Evolutionary conservation across 2,329 filamentous ascomycete genomes (phyloP).

Genomic region (Alternaria panax): DNA sequence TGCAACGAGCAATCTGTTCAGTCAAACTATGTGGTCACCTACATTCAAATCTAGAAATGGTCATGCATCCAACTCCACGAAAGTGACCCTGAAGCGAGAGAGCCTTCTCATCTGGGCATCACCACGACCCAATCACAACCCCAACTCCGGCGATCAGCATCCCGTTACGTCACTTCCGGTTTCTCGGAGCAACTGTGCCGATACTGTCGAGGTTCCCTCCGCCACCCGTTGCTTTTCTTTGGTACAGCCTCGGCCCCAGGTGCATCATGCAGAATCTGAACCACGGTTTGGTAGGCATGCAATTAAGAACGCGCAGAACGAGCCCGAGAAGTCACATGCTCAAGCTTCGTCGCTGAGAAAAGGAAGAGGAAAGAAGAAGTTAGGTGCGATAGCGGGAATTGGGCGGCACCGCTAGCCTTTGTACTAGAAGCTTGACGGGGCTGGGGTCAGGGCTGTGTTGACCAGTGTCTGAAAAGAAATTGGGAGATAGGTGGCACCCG

Average conservation of each 20-base stretch:
- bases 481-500: no score
- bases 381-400: background rate
- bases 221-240: constrained; percentile 2
- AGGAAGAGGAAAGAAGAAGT: background rate
- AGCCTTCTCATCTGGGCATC: background rate
- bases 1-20: background rate
- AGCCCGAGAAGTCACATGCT: background rate
- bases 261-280: background rate
- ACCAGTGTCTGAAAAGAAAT: background rate
- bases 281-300: background rate
- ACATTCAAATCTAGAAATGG: background rate
- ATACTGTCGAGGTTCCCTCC: background rate
- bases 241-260: background rate
- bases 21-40: background rate
- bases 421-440: background rate
- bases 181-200: background rate
- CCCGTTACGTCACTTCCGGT: background rate
- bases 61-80: background rate
- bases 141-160: background rate
- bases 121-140: background rate
- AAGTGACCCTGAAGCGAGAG: background rate
- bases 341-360: background rate
- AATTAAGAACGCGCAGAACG: background rate
- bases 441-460: background rate
- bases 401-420: background rate